Percentiles rank a stretch among this genome's conserved stretches.
Conservation (phyloP, 129 eudicot species). For the Cynara cardunculus region DNA sequence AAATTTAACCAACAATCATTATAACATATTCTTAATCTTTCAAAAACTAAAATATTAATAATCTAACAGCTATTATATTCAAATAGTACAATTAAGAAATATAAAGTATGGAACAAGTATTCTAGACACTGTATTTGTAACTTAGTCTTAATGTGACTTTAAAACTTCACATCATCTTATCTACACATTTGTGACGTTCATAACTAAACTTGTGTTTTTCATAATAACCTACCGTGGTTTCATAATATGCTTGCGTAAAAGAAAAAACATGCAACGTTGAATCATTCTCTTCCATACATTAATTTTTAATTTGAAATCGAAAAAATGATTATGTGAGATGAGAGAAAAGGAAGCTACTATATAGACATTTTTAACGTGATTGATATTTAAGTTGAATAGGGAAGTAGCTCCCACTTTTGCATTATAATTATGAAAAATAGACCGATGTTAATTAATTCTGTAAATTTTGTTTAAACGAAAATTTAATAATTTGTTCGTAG, state of each 20-base stretch:
- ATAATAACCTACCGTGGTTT: neutral
- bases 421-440: constrained; percentile 21
- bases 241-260: neutral
- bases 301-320: neutral
- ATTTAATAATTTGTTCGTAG: neutral
- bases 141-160: no score
- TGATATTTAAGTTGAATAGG: neutral
- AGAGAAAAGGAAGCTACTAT: neutral
- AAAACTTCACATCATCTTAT: neutral
- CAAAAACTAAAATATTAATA: no score
- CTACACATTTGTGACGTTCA: no score
- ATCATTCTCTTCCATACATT: no score
- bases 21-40: no score
- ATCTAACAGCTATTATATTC: neutral
- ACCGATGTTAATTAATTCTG: neutral
- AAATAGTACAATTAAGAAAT: neutral
- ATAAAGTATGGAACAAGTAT: neutral
- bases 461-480: neutral
- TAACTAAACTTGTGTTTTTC: neutral
- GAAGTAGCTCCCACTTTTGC: constrained; percentile 22
- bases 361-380: neutral
- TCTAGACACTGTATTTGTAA: no score
- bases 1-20: neutral
- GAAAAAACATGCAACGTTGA: neutral
- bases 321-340: neutral